Evolutionary conservation across 768 basidiomycete species (phyloP), one percentile per base, ranked within the genome.

Genomic region (Clavulina sp.): DNA sequence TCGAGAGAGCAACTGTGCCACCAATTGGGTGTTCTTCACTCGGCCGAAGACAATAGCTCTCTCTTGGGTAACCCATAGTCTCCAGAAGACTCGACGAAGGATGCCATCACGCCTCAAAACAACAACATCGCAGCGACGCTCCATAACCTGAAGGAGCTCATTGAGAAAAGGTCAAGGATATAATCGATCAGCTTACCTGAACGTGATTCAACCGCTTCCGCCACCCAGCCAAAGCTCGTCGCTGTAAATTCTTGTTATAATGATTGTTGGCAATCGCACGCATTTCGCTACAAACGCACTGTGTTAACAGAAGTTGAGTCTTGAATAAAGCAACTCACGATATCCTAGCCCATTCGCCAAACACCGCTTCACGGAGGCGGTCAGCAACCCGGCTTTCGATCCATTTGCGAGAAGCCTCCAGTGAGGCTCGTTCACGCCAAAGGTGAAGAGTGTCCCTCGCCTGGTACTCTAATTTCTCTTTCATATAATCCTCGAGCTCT

Each of bases 21-120:
- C 49, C 5, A 77, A 57, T 31, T 75, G 69, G 19, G 68, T 55
- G 3, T 65, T 62, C 49, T 68, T 71, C 32, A 78, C 73, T 43
- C 73, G 70, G 52, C 74, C 74, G 7, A 84, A 67, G 28, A 77
- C 67, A 48, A 63, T 67, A 29, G 77, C 78, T 5, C 77, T 73
- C 58, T 80, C 80, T 34, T 73, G 73, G 21, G 81, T 77, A 57
- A 73, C 79, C 81, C 81, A 81, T 3, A 82, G 72, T 44, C 76
- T 69, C 58, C 70, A 63, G 43, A 80, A 66, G 28, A 77, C 80
- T 41, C 73, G 71, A 29, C 82, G 53, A 21, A 81, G 68, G 13
- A 78, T 66, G 50, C 68, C 68, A 51, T 83, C 75, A 59, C 76
- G 78, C 41, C 77, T 69, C 43, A 67, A 66, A 9, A 75, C 51